Evolutionary conservation across 306 rosid species (phyloP).

Genomic region (Begonia peltatifolia): DNA sequence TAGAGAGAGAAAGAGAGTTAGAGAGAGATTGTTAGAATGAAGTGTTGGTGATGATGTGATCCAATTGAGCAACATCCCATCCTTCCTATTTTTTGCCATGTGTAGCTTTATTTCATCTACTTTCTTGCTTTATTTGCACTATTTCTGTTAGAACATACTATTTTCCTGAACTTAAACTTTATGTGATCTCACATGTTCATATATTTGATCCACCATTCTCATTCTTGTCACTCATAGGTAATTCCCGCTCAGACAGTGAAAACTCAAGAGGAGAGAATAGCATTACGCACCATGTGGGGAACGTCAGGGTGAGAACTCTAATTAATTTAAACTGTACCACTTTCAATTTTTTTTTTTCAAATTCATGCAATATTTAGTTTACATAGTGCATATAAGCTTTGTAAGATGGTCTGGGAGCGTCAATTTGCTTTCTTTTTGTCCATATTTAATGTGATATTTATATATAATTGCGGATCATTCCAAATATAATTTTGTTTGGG

Average conservation of each 20-base stretch:
- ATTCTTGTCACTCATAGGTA: slow-evolving; percentile 27
- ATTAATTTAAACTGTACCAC: background rate
- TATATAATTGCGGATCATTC: too few species aligned
- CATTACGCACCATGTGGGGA: slow-evolving; percentile 19
- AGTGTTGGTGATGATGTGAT: too few species aligned
- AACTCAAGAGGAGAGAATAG: slow-evolving; percentile 33
- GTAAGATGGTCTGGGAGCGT: background rate
- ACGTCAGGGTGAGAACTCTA: slow-evolving; percentile 28
- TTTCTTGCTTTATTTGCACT: background rate
- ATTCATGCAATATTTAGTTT: background rate
- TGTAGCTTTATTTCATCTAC: background rate
- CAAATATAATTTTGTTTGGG: too few species aligned
- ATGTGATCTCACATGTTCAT: too few species aligned
- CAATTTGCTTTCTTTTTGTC: too few species aligned
- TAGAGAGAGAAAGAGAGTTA: too few species aligned
- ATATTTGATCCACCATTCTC: slow-evolving; percentile 6
- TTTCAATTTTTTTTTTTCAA: background rate
- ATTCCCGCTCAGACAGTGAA: slow-evolving; percentile 31
- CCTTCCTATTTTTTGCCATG: background rate
- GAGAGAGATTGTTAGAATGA: too few species aligned
- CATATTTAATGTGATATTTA: too few species aligned
- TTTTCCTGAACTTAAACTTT: too few species aligned
- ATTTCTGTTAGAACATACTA: background rate
- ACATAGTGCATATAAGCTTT: background rate
- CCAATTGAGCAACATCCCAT: background rate